Percentiles rank a stretch among this genome's conserved stretches.
phyloP scores from a whole-genome alignment of 805 yeast species.

The Saccharomycopsis malanga region DNA sequence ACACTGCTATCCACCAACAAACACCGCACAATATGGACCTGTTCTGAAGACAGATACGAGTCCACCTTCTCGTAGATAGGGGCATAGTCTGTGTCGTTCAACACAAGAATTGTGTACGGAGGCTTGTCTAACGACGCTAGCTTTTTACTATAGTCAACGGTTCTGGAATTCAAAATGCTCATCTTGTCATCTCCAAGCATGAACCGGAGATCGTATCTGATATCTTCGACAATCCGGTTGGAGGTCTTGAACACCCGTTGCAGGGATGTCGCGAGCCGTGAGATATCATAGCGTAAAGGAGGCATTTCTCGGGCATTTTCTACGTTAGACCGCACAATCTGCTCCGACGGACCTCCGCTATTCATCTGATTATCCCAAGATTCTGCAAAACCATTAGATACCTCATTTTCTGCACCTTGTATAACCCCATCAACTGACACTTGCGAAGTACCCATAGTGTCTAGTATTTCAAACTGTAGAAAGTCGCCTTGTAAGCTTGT shows the following conservation, averaged over 20 bases:
- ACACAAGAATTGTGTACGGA: conserved; percentile 33
- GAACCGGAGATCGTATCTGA: conserved; percentile 39
- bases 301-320: too few species aligned
- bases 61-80: not conserved
- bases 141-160: conserved; percentile 13
- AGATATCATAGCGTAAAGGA: not conserved
- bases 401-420: too few species aligned
- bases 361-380: too few species aligned
- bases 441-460: too few species aligned
- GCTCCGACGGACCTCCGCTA: too few species aligned
- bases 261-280: not conserved
- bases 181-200: conserved; percentile 17
- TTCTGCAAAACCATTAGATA: too few species aligned
- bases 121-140: conserved; percentile 14
- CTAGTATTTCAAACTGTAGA: too few species aligned
- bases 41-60: not conserved
- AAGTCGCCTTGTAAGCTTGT: too few species aligned
- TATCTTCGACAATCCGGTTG: conserved; percentile 61
- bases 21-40: not conserved
- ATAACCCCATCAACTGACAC: too few species aligned
- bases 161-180: conserved; percentile 26
- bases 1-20: conserved; percentile 5
- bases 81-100: conserved; percentile 9
- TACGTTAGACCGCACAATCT: too few species aligned
- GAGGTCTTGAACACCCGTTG: conserved; percentile 45